phyloP scores from a whole-genome alignment of 805 yeast species.

The Candida manassasensis region DNA sequence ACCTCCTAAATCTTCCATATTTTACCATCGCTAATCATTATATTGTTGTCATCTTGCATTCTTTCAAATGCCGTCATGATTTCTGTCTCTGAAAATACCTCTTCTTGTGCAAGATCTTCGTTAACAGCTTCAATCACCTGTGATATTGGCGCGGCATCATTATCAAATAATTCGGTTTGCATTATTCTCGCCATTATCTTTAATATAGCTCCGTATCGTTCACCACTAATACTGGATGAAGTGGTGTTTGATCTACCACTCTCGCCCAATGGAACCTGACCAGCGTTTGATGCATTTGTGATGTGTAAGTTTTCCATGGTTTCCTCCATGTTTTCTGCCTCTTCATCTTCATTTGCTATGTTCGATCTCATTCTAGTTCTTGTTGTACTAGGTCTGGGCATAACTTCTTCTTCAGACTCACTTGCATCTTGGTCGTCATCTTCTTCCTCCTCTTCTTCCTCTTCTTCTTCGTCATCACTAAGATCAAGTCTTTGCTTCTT shows the following conservation, averaged over 20 bases:
- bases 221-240: slow-evolving; percentile 23
- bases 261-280: slow-evolving; percentile 23
- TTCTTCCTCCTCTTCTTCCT: slow-evolving; percentile 33
- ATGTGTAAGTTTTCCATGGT: slow-evolving; percentile 27
- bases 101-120: slow-evolving; percentile 36
- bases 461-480: slow-evolving; percentile 26
- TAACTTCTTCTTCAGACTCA: slow-evolving; percentile 15
- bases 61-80: slow-evolving; percentile 25
- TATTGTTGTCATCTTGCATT: slow-evolving; percentile 33
- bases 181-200: slow-evolving; percentile 27
- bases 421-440: slow-evolving; percentile 20
- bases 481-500: slow-evolving; percentile 25
- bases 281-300: slow-evolving; percentile 14
- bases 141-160: slow-evolving; percentile 29
- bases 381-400: slow-evolving; percentile 14
- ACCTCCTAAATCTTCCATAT: slow-evolving; percentile 28
- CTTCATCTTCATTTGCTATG: slow-evolving; percentile 9
- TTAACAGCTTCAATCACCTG: slow-evolving; percentile 29
- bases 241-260: slow-evolving; percentile 17
- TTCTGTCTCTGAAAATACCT: slow-evolving; percentile 27
- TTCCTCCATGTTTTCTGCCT: slow-evolving; percentile 18
- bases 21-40: slow-evolving; percentile 36
- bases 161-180: slow-evolving; percentile 29
- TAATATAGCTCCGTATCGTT: slow-evolving; percentile 28
- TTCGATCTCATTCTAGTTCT: slow-evolving; percentile 15